Conservation (phyloP, 1,284 basidiomycete genomes). For the Trichosporon sp. region DNA sequence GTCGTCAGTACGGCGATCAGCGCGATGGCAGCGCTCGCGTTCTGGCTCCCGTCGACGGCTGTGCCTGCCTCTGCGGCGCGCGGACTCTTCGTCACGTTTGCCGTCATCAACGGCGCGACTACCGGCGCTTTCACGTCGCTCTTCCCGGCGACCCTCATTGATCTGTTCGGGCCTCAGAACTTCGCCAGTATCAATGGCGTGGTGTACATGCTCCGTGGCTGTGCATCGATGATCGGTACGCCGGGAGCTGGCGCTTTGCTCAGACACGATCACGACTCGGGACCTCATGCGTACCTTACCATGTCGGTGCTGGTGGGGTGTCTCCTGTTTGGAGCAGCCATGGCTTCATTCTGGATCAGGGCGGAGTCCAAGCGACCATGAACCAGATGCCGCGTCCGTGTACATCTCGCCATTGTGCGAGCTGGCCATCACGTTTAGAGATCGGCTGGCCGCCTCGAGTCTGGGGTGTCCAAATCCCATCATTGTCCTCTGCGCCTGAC, state of each 20-base stretch:
- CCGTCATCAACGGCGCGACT: slow-evolving; percentile 24
- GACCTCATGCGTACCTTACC: neutral
- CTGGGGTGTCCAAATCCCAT: no score
- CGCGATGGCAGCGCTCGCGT: slow-evolving; percentile 25
- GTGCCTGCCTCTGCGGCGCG: slow-evolving; percentile 4
- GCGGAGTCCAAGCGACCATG: no score
- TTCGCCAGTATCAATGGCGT: slow-evolving; percentile 30
- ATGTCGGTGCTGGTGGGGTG: neutral
- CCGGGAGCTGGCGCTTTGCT: slow-evolving; percentile 23
- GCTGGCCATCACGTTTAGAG: no score
- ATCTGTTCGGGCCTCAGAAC: slow-evolving; percentile 28
- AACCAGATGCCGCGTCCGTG: no score
- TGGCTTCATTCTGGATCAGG: no score
- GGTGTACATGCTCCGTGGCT: slow-evolving; percentile 26
- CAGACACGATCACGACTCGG: neutral
- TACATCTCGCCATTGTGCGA: no score
- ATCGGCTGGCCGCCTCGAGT: no score
- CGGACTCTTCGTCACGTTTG: slow-evolving; percentile 26
- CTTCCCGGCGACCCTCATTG: slow-evolving; percentile 28
- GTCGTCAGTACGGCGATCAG: slow-evolving; percentile 29
- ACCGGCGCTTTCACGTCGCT: slow-evolving; percentile 27
- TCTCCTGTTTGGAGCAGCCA: no score
- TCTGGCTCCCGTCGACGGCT: slow-evolving; percentile 28
- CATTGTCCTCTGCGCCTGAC: no score
- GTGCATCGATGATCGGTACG: slow-evolving; percentile 28